Conservation (phyloP, 176 grass and related monocot genomes). For the Elaeis guineensis region DNA sequence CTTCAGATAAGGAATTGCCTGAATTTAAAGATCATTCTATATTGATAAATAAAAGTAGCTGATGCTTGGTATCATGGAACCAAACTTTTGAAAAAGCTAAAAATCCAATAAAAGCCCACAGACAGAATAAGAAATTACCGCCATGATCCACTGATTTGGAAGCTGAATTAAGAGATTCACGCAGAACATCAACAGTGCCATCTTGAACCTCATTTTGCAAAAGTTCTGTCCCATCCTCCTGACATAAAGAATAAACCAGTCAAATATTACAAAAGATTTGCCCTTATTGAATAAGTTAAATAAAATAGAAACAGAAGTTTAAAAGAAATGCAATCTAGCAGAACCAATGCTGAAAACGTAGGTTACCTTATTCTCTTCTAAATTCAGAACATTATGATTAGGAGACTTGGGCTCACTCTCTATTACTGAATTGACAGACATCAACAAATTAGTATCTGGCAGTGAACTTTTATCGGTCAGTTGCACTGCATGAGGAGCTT, state of each 20-base stretch:
- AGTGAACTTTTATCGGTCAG: constrained; percentile 17
- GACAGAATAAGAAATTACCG: constrained; percentile 28
- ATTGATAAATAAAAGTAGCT: background rate
- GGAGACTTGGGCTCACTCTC: background rate
- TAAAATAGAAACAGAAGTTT: too few species aligned
- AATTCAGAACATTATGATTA: constrained; percentile 1
- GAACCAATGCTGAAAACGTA: constrained; percentile 9
- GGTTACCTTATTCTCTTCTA: constrained; percentile 40
- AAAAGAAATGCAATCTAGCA: background rate
- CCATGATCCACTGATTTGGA: constrained; percentile 20
- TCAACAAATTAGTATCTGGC: background rate
- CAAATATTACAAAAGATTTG: too few species aligned
- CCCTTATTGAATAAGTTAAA: too few species aligned
- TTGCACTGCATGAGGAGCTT: constrained; percentile 21
- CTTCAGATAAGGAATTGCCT: constrained; percentile 5
- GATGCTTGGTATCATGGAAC: too few species aligned
- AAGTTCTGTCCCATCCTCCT: constrained; percentile 30
- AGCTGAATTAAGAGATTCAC: constrained; percentile 7
- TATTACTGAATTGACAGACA: background rate
- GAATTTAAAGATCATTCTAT: constrained; percentile 3
- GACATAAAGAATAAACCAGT: constrained; percentile 9
- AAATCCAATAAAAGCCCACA: background rate
- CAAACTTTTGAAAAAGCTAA: too few species aligned
- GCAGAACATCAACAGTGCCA: constrained; percentile 5
- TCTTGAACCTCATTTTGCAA: constrained; percentile 19